A percentile compares a stretch with the other conserved stretches of the same genome.
Conservation (phyloP, 2,329 filamentous ascomycete species). For the Cladophialophora carrionii region DNA sequence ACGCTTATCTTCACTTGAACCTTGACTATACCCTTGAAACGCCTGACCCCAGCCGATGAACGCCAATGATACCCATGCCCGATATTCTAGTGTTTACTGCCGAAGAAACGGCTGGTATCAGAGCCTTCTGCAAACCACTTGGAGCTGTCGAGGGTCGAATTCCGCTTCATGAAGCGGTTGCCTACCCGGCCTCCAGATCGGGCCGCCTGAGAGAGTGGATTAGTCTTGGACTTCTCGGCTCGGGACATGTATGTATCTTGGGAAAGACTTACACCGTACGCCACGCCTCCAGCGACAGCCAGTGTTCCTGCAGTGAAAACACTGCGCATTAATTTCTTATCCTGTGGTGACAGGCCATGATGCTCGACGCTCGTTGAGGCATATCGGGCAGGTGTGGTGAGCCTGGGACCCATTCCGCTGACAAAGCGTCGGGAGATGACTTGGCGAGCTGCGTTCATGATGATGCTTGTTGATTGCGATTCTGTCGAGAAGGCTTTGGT, state of each 20-base stretch:
- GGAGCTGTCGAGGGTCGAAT: conserved; percentile 29
- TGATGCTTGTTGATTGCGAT: conserved; percentile 6
- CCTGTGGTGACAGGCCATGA: conserved; percentile 16
- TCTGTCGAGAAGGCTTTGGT: not conserved
- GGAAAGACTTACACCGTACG: conserved; percentile 33
- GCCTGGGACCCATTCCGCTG: conserved; percentile 25
- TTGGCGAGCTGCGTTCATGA: conserved; percentile 33
- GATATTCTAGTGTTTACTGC: conserved; percentile 8
- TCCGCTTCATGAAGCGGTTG: conserved; percentile 27
- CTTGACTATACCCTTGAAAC: not conserved
- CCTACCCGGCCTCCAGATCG: conserved; percentile 29
- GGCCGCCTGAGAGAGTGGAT: conserved; percentile 22
- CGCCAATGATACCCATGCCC: not conserved
- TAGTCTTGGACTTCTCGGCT: conserved; percentile 12
- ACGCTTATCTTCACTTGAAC: not conserved
- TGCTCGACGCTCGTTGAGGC: conserved; percentile 20
- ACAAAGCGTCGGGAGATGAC: conserved; percentile 28
- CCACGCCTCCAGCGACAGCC: conserved; percentile 24
- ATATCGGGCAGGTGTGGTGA: conserved; percentile 29
- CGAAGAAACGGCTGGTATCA: conserved; percentile 22
- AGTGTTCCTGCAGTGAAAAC: conserved; percentile 27
- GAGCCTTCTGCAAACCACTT: conserved; percentile 34
- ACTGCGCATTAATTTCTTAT: conserved; percentile 25
- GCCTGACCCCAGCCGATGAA: not conserved
- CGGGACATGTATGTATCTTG: not conserved